phyloP scores from a whole-genome alignment of 2,329 filamentous ascomycete genomes.

The Aspergillus pseudoterreus region DNA sequence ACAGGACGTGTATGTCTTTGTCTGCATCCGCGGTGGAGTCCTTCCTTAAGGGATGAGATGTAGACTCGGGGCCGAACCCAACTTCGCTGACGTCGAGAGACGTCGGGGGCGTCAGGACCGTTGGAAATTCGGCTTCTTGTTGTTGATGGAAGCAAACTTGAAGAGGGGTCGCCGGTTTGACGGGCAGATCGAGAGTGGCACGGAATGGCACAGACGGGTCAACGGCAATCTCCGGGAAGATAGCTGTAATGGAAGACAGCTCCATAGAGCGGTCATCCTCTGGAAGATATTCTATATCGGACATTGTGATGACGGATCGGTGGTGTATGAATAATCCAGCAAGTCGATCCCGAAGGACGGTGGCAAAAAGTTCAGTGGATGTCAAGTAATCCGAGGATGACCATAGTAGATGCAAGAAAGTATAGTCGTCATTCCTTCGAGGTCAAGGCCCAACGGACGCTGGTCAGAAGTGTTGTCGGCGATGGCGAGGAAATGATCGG shows the following conservation, averaged over 20 bases:
- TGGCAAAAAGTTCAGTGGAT: background rate
- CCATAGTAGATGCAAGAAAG: background rate
- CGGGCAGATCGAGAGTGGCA: slow-evolving; percentile 53
- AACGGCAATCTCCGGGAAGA: slow-evolving; percentile 58
- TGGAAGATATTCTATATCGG: slow-evolving; percentile 27
- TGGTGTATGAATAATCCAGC: slow-evolving; percentile 1
- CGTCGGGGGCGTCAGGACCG: slow-evolving; percentile 39
- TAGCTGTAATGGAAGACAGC: slow-evolving; percentile 57
- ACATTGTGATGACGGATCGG: slow-evolving; percentile 23
- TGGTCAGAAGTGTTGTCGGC: slow-evolving; percentile 1
- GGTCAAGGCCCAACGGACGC: background rate
- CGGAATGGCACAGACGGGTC: slow-evolving; percentile 45
- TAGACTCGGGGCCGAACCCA: slow-evolving; percentile 8
- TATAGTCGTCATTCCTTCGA: background rate
- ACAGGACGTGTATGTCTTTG: slow-evolving; percentile 45
- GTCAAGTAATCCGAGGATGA: background rate
- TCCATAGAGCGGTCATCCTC: slow-evolving; percentile 60
- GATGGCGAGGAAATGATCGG: too few relatives aligned
- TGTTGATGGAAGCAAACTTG: slow-evolving; percentile 40
- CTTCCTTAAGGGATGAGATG: slow-evolving; percentile 23
- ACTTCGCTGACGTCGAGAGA: slow-evolving; percentile 33
- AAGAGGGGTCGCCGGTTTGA: slow-evolving; percentile 53
- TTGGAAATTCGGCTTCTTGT: slow-evolving; percentile 30
- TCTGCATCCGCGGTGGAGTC: slow-evolving; percentile 12
- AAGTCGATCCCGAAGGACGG: slow-evolving; percentile 1